Base-by-base conservation (phyloP, 257 asterid genomes). In the Solanum verrucosum region DNA sequence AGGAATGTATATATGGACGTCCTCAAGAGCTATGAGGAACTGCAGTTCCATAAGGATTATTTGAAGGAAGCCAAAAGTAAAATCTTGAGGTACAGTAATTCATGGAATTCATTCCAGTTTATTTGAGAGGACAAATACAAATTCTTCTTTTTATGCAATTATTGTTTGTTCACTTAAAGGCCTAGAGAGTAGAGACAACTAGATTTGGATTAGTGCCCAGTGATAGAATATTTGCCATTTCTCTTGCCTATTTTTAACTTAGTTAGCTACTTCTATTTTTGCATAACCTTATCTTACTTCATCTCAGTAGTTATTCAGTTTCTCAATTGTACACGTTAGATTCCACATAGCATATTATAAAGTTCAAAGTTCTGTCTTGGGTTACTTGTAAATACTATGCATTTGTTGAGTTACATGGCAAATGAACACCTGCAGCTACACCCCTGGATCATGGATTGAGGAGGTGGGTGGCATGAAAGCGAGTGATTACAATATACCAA, bases 391-490 rank as follows among this genome's bases (percentile, higher is more conserved):
- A 82, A 33, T 29, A 82, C 29, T 49, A 29, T 29, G 70, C 42
- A 82, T 38, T 9, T 49, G 75, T 23, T 88, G 25, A 49, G 52
- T 9, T 63, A 59, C 84, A 13, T 78, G 40, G 68, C 4, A 59
- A 52, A 78, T 33, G 85, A 84, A 87, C 79, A 75, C 68, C 89
- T 88, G 86, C 94, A 96, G 99, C 89, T 96, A 96, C 87, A 87
- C 90, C 34, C 98, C 98, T 13, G 98, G 99, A 67, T 91, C 93
- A 67, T 93, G 94, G 95, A 92, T 87, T 71, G 96, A 89, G 79
- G 92, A 91, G 82, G 90, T 86, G 31, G 89, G 87, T 84, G 93
- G 91, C 70, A 77, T 70, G 84, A 82, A 75, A 77, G 67, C 60
- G 84, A 87, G 83, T 34, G 89, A 89, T 87, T 91, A 37, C 82